A percentile compares a stretch with the other conserved stretches of the same genome.
Conservation (phyloP, 108 stramenopile species). For the Nitzschia putrida region DNA sequence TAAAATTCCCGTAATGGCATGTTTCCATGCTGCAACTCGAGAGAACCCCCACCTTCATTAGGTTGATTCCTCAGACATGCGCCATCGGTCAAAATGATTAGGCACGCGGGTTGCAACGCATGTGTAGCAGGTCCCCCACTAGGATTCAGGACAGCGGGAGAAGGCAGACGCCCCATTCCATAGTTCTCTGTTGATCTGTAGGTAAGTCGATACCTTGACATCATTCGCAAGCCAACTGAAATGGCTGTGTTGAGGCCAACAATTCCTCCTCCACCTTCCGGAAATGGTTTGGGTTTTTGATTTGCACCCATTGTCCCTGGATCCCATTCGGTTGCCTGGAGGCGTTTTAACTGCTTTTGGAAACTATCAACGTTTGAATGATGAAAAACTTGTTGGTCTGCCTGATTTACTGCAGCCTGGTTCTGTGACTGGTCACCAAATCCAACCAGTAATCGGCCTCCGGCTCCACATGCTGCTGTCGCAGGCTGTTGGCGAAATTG, state of each 20-base stretch:
- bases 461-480: constrained; percentile 68
- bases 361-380: constrained; percentile 50
- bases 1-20: constrained; percentile 78
- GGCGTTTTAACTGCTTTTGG: constrained; percentile 68
- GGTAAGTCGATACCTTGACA: constrained; percentile 72
- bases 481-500: constrained; percentile 44
- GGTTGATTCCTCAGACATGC: constrained; percentile 64
- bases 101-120: constrained; percentile 78
- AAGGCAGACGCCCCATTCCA: constrained; percentile 79
- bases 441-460: constrained; percentile 72
- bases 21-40: constrained; percentile 70
- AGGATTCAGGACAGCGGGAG: constrained; percentile 47
- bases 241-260: constrained; percentile 67
- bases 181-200: constrained; percentile 72
- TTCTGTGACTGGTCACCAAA: constrained; percentile 46
- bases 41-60: constrained; percentile 62
- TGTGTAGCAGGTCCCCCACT: constrained; percentile 35
- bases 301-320: constrained; percentile 13
- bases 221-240: constrained; percentile 68
- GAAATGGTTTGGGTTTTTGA: constrained; percentile 49
- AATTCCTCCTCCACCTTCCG: constrained; percentile 78
- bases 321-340: constrained; percentile 56
- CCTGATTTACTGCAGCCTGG: constrained; percentile 11
- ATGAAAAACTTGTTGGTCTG: constrained; percentile 13
- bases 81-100: constrained; percentile 79